A percentile compares a stretch with the other conserved stretches of the same genome.
These are phyloP conservation scores for Heterobasidion occidentale DNA, from an alignment of 1,284 basidiomycete genomes.

Conservation along the genomic window DNA sequence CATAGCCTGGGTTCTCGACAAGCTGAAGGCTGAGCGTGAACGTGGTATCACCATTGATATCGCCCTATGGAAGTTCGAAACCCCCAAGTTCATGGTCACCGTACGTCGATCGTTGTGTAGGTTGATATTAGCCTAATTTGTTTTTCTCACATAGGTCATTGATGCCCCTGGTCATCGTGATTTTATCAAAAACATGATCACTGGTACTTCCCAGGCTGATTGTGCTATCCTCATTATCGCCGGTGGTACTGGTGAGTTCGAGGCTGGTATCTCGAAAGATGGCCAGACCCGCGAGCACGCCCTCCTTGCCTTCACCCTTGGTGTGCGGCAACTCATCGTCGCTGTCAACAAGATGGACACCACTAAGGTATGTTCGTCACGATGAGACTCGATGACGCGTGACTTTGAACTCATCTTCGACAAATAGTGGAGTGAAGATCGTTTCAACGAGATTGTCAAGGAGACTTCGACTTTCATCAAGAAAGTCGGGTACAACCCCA, in stretches of 20 bases:
- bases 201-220: slow-evolving; percentile 99
- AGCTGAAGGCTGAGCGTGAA: slow-evolving; percentile 99
- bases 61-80: slow-evolving; percentile 99
- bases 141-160: slow-evolving; percentile 61
- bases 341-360: slow-evolving; percentile 99
- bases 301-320: slow-evolving; percentile 98
- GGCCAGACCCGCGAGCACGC: slow-evolving; percentile 99
- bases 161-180: slow-evolving; percentile 99
- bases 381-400: neutral
- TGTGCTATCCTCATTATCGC: slow-evolving; percentile 99
- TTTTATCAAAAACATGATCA: slow-evolving; percentile 99
- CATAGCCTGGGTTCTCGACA: slow-evolving; percentile 99
- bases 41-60: slow-evolving; percentile 99
- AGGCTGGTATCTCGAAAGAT: slow-evolving; percentile 99
- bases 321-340: slow-evolving; percentile 99
- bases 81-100: slow-evolving; percentile 85
- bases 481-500: slow-evolving; percentile 99
- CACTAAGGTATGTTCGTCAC: slow-evolving; percentile 61
- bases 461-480: slow-evolving; percentile 99
- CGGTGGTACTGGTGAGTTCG: slow-evolving; percentile 99
- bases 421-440: slow-evolving; percentile 91
- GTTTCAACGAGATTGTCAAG: slow-evolving; percentile 99
- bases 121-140: slow-evolving; percentile 1
- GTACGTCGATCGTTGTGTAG: slow-evolving; percentile 35
- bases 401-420: slow-evolving; percentile 10